Base-by-base conservation (phyloP, 805 yeast genomes). In the Candida quercuum region DNA sequence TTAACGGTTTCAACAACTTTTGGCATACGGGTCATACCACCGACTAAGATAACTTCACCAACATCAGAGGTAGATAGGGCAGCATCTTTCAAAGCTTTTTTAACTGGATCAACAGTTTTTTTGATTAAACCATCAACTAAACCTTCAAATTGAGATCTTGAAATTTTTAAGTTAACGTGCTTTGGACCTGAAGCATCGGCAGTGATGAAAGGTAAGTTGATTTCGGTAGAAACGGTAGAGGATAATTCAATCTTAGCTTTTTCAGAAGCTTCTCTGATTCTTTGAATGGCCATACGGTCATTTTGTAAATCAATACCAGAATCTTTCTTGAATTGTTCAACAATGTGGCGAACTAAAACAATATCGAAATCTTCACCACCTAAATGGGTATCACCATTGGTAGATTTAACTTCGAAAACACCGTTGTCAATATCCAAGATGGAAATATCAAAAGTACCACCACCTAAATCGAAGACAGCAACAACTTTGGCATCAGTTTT, bases 11-110 rank as follows among this genome's bases (percentile, higher is more conserved):
- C 72, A 42, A 86, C 67, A 49, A 85, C 79, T 61, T 77, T 78
- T 47, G 94, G 94, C 94, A 85, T 85, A 62, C 94, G 67, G 25
- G 94, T 82, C 94, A 85, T 85, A 53, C 94, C 94, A 48, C 94
- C 94, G 33, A 85, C 94, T 37, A 85, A 61, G 42, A 85, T 73
- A 29, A 85, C 79, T 60, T 85, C 89, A 56, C 85, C 86, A 38
- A 84, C 69, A 39, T 83, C 87, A 33, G 74, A 69, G 11, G 82
- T 67, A 30, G 76, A 67, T 48, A 85, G 62, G 31, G 73, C 76
- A 6, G 93, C 87, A 63, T 85, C 94, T 54, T 78, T 72, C 43
- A 85, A 61, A 40, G 93, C 88, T 60, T 75, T 77, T 58, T 79
- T 78, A 33, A 84, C 88, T 21, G 91, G 89, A 39, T 74, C 82